phyloP scores from a whole-genome alignment of 495 filamentous ascomycete species.

The Penicillium bialowiezense region DNA sequence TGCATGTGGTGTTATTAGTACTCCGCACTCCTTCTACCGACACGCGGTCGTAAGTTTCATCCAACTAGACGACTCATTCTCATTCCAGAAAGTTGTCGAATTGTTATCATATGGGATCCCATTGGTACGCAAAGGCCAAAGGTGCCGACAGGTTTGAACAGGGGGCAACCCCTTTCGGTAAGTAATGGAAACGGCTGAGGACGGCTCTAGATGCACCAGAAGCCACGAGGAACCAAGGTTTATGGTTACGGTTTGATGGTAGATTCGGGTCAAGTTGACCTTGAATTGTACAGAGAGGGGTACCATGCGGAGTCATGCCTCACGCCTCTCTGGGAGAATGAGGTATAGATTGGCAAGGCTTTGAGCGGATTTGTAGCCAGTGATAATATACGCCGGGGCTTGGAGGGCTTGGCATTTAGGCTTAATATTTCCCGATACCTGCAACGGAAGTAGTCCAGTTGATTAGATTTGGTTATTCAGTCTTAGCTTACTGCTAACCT shows the following conservation, averaged over 20 bases:
- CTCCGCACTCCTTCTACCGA: too few species aligned
- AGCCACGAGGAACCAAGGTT: constrained; percentile 7
- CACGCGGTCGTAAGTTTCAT: too few species aligned
- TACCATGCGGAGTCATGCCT: constrained; percentile 8
- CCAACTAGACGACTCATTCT: neutral
- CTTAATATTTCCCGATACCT: constrained; percentile 20
- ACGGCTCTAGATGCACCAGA: neutral
- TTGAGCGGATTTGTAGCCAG: constrained; percentile 9
- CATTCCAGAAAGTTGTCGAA: neutral
- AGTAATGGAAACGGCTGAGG: neutral
- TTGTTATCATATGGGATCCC: neutral
- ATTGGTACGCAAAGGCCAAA: neutral
- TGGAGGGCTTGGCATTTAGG: constrained; percentile 24
- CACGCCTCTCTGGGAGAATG: constrained; percentile 1
- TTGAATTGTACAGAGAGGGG: neutral
- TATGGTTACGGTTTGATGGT: neutral
- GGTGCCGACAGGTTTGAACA: neutral
- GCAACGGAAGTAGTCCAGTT: neutral
- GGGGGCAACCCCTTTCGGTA: neutral
- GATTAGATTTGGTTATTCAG: neutral
- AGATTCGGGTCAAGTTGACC: neutral
- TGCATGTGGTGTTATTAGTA: too few species aligned
- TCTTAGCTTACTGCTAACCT: too few species aligned
- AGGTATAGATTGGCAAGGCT: constrained; percentile 10
- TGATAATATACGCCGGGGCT: constrained; percentile 16